A percentile compares a stretch with the other conserved stretches of the same genome.
Evolutionary conservation across 2,329 filamentous ascomycete genomes (phyloP).

Genomic region (Colletotrichum truncatum): DNA sequence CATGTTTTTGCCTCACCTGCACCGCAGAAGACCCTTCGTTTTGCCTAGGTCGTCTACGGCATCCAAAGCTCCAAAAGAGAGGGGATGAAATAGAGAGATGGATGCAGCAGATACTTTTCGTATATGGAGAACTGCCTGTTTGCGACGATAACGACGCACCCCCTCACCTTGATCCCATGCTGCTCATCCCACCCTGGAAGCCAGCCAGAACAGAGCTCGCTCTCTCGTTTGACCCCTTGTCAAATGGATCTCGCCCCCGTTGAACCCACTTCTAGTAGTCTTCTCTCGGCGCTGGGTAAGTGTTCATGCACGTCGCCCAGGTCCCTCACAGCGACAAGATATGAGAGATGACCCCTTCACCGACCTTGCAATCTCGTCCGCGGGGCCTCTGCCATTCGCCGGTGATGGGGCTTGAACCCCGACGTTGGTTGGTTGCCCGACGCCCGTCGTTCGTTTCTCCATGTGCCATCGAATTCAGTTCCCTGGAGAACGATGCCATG

Average conservation of each 20-base stretch:
- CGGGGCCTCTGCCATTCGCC: constrained; percentile 15
- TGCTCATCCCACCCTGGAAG: background rate
- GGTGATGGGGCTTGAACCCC: background rate
- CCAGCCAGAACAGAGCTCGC: background rate
- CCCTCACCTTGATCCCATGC: constrained; percentile 4
- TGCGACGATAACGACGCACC: constrained; percentile 16
- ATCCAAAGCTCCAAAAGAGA: background rate
- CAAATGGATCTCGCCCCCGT: constrained; percentile 25
- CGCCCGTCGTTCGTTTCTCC: background rate
- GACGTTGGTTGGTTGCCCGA: constrained; percentile 10
- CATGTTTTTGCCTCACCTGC: constrained; percentile 17
- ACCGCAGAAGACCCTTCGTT: constrained; percentile 29
- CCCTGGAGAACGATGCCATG: background rate
- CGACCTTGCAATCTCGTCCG: constrained; percentile 28
- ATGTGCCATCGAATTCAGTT: constrained; percentile 1
- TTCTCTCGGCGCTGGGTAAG: constrained; percentile 25
- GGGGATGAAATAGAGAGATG: background rate
- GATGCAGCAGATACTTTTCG: constrained; percentile 1
- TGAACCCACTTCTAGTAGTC: constrained; percentile 18
- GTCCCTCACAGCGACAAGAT: constrained; percentile 12
- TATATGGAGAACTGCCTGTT: constrained; percentile 1
- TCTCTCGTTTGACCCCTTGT: constrained; percentile 3
- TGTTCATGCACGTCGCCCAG: constrained; percentile 33
- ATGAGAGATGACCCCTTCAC: constrained; percentile 28
- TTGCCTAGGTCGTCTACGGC: constrained; percentile 25